phyloP scores from a whole-genome alignment of 2,329 filamentous ascomycete species.

The Claviceps citrina region DNA sequence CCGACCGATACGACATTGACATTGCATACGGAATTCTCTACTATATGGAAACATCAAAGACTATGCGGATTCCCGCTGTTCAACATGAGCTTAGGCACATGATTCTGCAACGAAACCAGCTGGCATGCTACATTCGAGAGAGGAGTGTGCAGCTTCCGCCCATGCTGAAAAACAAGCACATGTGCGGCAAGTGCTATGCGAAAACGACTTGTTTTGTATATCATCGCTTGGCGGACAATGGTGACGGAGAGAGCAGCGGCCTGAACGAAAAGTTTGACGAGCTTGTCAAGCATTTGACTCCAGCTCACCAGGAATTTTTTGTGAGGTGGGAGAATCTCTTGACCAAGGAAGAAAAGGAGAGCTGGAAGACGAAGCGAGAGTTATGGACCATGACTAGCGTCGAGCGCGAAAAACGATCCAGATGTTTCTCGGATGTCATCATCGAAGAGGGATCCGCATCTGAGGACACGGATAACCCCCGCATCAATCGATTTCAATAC shows the following conservation, averaged over 20 bases:
- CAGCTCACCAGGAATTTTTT: slow-evolving; percentile 68
- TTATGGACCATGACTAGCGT: slow-evolving; percentile 90
- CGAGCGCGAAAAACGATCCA: slow-evolving; percentile 73
- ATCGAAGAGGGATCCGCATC: slow-evolving; percentile 62
- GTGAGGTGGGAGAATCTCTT: slow-evolving; percentile 86
- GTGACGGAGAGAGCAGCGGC: slow-evolving; percentile 65
- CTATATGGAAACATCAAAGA: slow-evolving; percentile 84
- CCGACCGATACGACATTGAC: slow-evolving; percentile 87
- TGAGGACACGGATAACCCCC: slow-evolving; percentile 54
- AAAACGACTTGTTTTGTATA: slow-evolving; percentile 86
- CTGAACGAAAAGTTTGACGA: slow-evolving; percentile 72
- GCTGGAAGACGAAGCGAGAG: slow-evolving; percentile 73
- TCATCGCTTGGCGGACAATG: slow-evolving; percentile 76
- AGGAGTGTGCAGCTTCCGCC: slow-evolving; percentile 64
- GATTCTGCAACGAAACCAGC: slow-evolving; percentile 86
- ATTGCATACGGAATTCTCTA: slow-evolving; percentile 84
- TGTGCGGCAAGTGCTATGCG: slow-evolving; percentile 79
- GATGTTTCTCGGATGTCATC: slow-evolving; percentile 78
- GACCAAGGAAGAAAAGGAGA: slow-evolving; percentile 86
- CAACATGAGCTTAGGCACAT: slow-evolving; percentile 84
- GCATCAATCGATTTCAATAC: slow-evolving; percentile 86
- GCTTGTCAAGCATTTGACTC: slow-evolving; percentile 60
- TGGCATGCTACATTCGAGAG: slow-evolving; percentile 73
- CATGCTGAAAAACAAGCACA: slow-evolving; percentile 68
- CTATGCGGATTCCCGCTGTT: slow-evolving; percentile 69